Conservation (phyloP, 2,329 filamentous ascomycete species). For the Bipolaris bicolor region DNA sequence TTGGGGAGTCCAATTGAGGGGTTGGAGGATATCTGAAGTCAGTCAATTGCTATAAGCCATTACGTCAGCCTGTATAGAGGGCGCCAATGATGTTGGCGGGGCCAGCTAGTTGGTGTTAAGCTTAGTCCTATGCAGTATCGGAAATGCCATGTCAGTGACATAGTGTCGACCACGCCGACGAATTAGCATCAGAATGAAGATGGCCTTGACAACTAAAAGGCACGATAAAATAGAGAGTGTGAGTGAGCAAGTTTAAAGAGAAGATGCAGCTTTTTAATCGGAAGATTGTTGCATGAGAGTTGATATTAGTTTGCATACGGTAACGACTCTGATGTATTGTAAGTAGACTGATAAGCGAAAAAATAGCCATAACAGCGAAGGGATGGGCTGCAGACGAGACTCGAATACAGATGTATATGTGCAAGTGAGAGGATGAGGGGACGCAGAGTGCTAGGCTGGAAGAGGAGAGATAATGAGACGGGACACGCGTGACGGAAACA, state of each 20-base stretch:
- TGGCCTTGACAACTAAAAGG: background rate
- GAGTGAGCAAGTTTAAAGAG: background rate
- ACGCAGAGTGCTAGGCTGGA: constrained; percentile 20
- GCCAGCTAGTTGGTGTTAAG: background rate
- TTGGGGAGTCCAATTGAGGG: background rate
- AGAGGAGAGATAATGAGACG: constrained; percentile 25
- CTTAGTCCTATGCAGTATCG: background rate
- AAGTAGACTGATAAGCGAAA: background rate
- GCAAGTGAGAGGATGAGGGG: background rate
- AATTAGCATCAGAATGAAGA: background rate
- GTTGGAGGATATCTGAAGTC: background rate
- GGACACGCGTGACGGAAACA: constrained; percentile 23
- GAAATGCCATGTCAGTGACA: background rate
- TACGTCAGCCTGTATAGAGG: background rate
- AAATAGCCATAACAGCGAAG: background rate
- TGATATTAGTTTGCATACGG: background rate
- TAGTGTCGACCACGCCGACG: background rate
- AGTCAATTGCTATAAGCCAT: background rate
- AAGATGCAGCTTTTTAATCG: background rate
- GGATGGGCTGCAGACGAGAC: background rate
- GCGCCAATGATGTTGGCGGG: constrained; percentile 3
- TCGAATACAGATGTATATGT: background rate
- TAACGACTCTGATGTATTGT: background rate
- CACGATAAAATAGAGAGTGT: background rate
- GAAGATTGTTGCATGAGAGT: background rate